Base-by-base conservation (phyloP, 305 asterid genomes). In the Fraxinus baroniana region DNA sequence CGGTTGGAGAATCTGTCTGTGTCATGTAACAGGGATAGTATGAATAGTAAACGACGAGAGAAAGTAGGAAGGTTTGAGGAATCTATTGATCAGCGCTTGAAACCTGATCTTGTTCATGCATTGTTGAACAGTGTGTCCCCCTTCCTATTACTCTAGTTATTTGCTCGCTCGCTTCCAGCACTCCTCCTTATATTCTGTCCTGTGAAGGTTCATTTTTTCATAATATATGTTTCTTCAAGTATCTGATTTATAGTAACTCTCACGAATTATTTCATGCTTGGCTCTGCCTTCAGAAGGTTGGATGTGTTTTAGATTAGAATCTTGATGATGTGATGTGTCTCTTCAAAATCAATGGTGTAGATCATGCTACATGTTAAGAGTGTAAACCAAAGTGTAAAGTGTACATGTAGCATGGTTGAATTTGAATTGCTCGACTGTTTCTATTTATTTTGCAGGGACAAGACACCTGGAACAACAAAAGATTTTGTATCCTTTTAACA, bases 81-180 rank as follows among this genome's bases (percentile, higher is more conserved):
- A 79, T 91, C 92, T 82, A 89, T 93, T 17, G 97, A 95, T 81
- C 83, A 77, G 35, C 94, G 97, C 71, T 77, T 92, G 88, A 95
- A 95, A 89, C 98, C 98, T 78, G 96, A 91, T 89, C 95, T 95
- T 36, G 91, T 92, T 30, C 91, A 68, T 35, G 97, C 98, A 89
- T 91, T 78, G 93, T 89, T 87, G 87, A 94, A 84, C 86, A 97
- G 97, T 93, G 79, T 13, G 44, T 10, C n/a, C 41, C 37, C 77
- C 10, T 10, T 49, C 77, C 36, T 17, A 2, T 22, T 64, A 62
- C 26, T 78, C 49, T 24, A 22, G 70, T 82, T 64, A 64, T 73
- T 49, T 37, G 8, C 64, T 83, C 80, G 28, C 18, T 77, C 76
- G 49, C 57, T 71, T 49, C 36, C 2, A 28, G 44, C 44, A 41